Evolutionary conservation across 805 yeast genomes (phyloP).

Genomic region (Pichia cabralensis): DNA sequence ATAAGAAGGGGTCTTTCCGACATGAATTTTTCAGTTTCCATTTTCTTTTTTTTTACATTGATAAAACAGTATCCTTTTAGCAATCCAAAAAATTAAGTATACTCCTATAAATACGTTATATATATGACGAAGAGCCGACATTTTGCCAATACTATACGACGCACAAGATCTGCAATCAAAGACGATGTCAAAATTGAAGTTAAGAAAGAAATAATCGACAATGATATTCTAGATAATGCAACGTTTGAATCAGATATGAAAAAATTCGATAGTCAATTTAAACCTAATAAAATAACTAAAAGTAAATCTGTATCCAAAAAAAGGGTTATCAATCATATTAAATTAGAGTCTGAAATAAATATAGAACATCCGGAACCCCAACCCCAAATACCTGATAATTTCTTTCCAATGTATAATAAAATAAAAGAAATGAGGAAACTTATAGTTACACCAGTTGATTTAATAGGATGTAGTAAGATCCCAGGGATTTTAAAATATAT

Average conservation of each 20-base stretch:
- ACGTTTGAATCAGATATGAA: constrained; percentile 7
- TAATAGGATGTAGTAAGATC: constrained; percentile 70
- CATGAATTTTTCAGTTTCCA: too few relatives aligned
- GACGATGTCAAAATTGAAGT: too few relatives aligned
- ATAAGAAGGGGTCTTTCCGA: too few relatives aligned
- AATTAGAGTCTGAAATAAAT: constrained; percentile 5
- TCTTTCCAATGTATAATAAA: constrained; percentile 46
- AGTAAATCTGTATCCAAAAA: neutral
- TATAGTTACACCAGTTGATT: constrained; percentile 76
- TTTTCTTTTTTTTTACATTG: too few relatives aligned
- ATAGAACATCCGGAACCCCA: neutral
- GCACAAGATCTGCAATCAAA: too few relatives aligned
- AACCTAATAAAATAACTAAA: neutral
- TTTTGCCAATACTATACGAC: too few relatives aligned
- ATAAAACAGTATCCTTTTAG: too few relatives aligned
- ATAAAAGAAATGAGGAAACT: constrained; percentile 57
- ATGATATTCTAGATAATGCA: too few relatives aligned
- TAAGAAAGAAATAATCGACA: too few relatives aligned
- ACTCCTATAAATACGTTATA: too few relatives aligned
- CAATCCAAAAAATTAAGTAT: too few relatives aligned
- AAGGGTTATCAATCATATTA: constrained; percentile 6
- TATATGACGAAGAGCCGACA: too few relatives aligned
- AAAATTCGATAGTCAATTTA: constrained; percentile 4
- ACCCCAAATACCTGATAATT: constrained; percentile 26
- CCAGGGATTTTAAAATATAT: constrained; percentile 33